These are phyloP conservation scores for Brachypodium distachyon DNA, from an alignment of 202 grass and related monocot genomes.

Conservation along the genomic window DNA sequence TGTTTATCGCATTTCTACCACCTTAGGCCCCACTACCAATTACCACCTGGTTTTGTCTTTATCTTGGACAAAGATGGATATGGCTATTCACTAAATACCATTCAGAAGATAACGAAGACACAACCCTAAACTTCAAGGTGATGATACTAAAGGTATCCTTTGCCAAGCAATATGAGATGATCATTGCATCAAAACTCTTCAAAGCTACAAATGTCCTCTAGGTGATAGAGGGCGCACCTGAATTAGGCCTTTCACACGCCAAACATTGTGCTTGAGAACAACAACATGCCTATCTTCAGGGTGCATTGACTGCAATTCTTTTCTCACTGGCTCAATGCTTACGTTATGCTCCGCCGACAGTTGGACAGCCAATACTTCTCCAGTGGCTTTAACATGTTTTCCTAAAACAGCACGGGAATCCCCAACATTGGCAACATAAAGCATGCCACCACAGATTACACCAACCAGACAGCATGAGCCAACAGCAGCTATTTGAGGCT, in stretches of 20 bases:
- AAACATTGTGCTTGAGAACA: constrained; percentile 96
- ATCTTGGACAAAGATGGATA: neutral
- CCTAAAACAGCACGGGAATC: constrained; percentile 91
- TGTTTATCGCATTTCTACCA: neutral
- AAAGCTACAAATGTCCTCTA: neutral
- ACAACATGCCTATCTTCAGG: constrained; percentile 82
- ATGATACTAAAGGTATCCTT: neutral
- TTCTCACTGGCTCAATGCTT: constrained; percentile 72
- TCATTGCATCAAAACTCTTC: neutral
- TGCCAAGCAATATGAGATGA: neutral
- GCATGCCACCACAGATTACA: constrained; percentile 64
- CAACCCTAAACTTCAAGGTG: neutral
- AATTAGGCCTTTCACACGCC: constrained; percentile 98
- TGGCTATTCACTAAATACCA: neutral
- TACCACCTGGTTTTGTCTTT: neutral
- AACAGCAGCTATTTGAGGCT: constrained; percentile 90
- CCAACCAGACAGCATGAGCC: constrained; percentile 94
- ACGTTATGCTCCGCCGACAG: constrained; percentile 94
- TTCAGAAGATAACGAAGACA: neutral
- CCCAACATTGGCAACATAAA: constrained; percentile 85
- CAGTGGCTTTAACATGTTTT: constrained; percentile 78
- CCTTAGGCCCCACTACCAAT: neutral
- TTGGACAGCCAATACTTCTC: constrained; percentile 86
- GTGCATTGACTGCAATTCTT: constrained; percentile 83
- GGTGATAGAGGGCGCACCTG: constrained; percentile 45